Conservation (phyloP, 1,284 basidiomycete species). For the Calocybe gambosa region DNA sequence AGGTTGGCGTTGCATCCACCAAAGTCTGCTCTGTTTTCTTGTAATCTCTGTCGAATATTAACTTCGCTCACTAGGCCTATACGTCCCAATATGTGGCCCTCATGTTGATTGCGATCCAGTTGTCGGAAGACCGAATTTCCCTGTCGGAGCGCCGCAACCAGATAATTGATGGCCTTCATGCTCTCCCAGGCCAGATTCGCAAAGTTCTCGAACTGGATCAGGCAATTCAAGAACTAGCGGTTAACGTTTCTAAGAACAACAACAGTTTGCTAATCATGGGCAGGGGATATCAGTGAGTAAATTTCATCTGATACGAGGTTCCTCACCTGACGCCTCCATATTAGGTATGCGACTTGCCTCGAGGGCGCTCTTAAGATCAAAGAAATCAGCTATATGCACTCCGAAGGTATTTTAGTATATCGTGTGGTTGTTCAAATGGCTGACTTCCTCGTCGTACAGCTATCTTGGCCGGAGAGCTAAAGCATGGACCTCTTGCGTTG, state of each 20-base stretch:
- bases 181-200: conserved; percentile 87
- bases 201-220: conserved; percentile 81
- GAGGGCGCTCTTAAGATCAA: conserved; percentile 99
- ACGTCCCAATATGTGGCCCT: conserved; percentile 99
- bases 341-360: conserved; percentile 87
- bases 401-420: conserved; percentile 56
- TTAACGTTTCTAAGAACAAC: conserved; percentile 72
- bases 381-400: conserved; percentile 94
- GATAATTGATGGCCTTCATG: conserved; percentile 93
- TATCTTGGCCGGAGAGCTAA: conserved; percentile 97
- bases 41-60: conserved; percentile 10
- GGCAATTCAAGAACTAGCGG: conserved; percentile 78
- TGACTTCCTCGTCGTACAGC: conserved; percentile 52
- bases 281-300: conserved; percentile 87
- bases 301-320: not conserved
- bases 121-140: conserved; percentile 95
- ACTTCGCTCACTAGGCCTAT: conserved; percentile 63
- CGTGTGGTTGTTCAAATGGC: conserved; percentile 37
- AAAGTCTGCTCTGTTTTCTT: conserved; percentile 54
- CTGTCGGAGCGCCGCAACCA: conserved; percentile 86
- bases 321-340: not conserved
- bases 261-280: conserved; percentile 96
- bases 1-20: conserved; percentile 99
- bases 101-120: conserved; percentile 96
- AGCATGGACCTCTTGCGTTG: conserved; percentile 96